Conservation (phyloP, 1,139 yeast species). For the Pichia cactophila region DNA sequence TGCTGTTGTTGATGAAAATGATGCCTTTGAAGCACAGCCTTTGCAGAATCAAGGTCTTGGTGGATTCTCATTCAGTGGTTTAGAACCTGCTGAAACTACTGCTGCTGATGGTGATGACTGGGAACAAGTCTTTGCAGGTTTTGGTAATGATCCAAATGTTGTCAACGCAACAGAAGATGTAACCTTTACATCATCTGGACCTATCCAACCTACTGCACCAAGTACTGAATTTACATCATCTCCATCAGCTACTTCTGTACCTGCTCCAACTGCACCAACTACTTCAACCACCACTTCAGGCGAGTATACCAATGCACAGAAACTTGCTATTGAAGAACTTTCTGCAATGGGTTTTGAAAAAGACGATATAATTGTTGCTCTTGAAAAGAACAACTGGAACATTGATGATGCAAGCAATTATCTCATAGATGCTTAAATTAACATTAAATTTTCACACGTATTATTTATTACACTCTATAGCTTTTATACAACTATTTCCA, state of each 20-base stretch:
- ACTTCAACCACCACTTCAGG: not conserved
- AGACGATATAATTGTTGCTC: conserved; percentile 58
- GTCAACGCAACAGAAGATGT: not conserved
- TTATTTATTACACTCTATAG: conserved; percentile 30
- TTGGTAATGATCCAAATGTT: conserved; percentile 49
- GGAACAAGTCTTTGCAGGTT: conserved; percentile 91
- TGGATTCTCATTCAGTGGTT: conserved; percentile 21
- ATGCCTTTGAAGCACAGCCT: conserved; percentile 14
- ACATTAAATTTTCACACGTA: no score
- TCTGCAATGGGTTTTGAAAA: conserved; percentile 85
- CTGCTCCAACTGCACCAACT: not conserved
- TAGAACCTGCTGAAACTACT: conserved; percentile 9
- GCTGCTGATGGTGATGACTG: conserved; percentile 61
- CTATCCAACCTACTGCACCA: not conserved
- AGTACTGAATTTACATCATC: conserved; percentile 5
- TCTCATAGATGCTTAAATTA: conserved; percentile 44
- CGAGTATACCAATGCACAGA: conserved; percentile 22
- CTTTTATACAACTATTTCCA: conserved; percentile 52
- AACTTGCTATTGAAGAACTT: conserved; percentile 59
- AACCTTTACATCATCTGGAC: not conserved
- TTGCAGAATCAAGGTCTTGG: conserved; percentile 16
- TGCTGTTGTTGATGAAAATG: conserved; percentile 39
- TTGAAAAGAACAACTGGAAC: conserved; percentile 63
- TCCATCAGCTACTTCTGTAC: conserved; percentile 3
- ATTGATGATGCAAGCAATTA: conserved; percentile 80